These are phyloP conservation scores for Cercospora sp. DNA, from an alignment of 2,329 filamentous ascomycete species.

Conservation along the genomic window DNA sequence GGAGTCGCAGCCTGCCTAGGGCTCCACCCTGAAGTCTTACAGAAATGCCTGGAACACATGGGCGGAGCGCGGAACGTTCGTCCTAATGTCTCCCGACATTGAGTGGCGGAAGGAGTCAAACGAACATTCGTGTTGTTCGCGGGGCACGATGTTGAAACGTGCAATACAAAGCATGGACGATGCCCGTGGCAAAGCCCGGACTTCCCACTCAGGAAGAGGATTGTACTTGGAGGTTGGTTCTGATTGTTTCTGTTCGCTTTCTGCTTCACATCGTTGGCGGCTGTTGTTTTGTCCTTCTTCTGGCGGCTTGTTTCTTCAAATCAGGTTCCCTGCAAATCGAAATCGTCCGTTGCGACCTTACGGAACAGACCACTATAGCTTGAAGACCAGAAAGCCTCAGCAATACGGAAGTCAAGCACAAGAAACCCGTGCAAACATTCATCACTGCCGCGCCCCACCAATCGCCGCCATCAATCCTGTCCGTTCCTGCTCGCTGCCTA, in stretches of 20 bases:
- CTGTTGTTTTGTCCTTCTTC: constrained; percentile 19
- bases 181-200: constrained; percentile 14
- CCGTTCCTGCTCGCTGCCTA: background rate
- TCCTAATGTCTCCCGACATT: constrained; percentile 24
- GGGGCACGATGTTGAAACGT: constrained; percentile 25
- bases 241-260: constrained; percentile 22
- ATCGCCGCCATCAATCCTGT: background rate
- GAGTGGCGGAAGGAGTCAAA: constrained; percentile 25
- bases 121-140: constrained; percentile 21
- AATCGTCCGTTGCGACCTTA: background rate
- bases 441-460: background rate
- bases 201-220: constrained; percentile 15
- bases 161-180: constrained; percentile 23
- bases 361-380: background rate
- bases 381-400: background rate
- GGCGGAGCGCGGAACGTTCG: constrained; percentile 22
- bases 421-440: background rate
- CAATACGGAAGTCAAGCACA: background rate
- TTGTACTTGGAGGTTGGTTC: constrained; percentile 25
- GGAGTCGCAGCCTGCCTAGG: constrained; percentile 20
- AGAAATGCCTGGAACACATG: constrained; percentile 23
- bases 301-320: background rate
- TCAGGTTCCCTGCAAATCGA: background rate
- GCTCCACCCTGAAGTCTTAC: constrained; percentile 23
- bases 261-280: constrained; percentile 23